Conservation (phyloP, 2,329 filamentous ascomycete genomes). For the Gnomoniopsis smithogilvyi region DNA sequence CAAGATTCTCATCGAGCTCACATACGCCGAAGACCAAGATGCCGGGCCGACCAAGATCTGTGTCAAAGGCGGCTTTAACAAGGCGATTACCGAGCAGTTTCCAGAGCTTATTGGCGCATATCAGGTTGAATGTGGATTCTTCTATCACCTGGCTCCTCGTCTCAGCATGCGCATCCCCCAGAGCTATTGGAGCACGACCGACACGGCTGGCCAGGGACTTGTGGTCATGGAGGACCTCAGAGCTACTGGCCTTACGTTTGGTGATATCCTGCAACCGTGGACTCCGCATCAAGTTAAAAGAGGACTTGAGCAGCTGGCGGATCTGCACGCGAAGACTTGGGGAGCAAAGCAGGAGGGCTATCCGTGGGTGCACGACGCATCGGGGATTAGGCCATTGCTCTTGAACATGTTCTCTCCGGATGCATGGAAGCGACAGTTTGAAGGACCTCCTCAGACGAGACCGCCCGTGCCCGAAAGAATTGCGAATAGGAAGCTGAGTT, state of each 20-base stretch:
- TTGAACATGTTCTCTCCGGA: neutral
- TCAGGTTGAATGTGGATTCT: constrained; percentile 4
- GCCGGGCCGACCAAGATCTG: constrained; percentile 27
- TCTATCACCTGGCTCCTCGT: neutral
- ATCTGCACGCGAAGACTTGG: constrained; percentile 37
- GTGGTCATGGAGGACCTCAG: constrained; percentile 1
- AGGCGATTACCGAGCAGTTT: constrained; percentile 10
- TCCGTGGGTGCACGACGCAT: constrained; percentile 19
- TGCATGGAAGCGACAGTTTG: neutral
- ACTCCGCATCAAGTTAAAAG: neutral
- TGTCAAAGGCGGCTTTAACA: constrained; percentile 37
- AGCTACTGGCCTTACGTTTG: constrained; percentile 20
- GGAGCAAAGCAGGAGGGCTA: constrained; percentile 28
- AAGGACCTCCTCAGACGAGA: neutral
- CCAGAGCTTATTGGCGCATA: neutral
- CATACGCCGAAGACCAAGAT: constrained; percentile 20
- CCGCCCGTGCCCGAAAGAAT: neutral
- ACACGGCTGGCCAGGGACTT: neutral
- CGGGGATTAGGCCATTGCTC: constrained; percentile 32
- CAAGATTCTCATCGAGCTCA: constrained; percentile 22
- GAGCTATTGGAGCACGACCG: neutral
- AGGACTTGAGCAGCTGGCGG: constrained; percentile 36
- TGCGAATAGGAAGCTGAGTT: neutral
- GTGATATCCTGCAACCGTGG: neutral
- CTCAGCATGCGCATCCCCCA: constrained; percentile 21